A percentile compares a stretch with the other conserved stretches of the same genome.
These are phyloP conservation scores for Ophiocordyceps robertsii DNA, from an alignment of 2,329 filamentous ascomycete species.

Conservation along the genomic window DNA sequence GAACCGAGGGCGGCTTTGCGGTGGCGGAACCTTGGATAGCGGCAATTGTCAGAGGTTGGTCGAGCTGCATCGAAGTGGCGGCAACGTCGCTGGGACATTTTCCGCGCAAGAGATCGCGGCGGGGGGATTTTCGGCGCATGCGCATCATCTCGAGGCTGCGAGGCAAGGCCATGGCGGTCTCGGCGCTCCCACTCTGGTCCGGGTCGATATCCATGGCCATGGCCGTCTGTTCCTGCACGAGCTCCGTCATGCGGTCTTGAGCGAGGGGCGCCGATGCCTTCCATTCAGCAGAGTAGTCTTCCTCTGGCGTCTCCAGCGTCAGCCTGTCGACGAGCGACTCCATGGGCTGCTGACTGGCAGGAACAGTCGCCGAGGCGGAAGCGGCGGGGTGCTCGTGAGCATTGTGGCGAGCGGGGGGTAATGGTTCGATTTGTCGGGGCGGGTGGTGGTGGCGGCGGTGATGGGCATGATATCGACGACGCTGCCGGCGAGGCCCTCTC, in stretches of 20 bases:
- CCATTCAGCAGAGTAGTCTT: background rate
- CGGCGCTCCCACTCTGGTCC: background rate
- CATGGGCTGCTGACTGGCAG: background rate
- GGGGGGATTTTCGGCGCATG: background rate
- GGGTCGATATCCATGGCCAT: slow-evolving; percentile 1
- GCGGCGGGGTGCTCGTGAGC: background rate
- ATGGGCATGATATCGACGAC: no score
- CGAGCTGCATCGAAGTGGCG: background rate
- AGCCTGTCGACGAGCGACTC: slow-evolving; percentile 1
- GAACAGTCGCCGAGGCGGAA: no score
- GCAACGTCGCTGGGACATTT: background rate
- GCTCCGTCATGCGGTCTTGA: background rate
- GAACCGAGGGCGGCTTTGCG: background rate
- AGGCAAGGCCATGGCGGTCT: background rate
- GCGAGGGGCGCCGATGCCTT: background rate
- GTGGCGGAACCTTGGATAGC: background rate
- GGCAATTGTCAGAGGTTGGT: background rate
- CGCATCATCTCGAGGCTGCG: slow-evolving; percentile 1
- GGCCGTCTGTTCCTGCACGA: background rate
- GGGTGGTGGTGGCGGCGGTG: no score
- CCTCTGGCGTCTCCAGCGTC: background rate
- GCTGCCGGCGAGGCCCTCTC: no score
- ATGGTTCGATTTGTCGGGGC: no score
- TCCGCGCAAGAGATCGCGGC: background rate
- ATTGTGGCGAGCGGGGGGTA: no score